Percentiles rank a stretch among this genome's conserved stretches.
phyloP scores from a whole-genome alignment of 2,329 filamentous ascomycete genomes.

The Pyricularia sp. region DNA sequence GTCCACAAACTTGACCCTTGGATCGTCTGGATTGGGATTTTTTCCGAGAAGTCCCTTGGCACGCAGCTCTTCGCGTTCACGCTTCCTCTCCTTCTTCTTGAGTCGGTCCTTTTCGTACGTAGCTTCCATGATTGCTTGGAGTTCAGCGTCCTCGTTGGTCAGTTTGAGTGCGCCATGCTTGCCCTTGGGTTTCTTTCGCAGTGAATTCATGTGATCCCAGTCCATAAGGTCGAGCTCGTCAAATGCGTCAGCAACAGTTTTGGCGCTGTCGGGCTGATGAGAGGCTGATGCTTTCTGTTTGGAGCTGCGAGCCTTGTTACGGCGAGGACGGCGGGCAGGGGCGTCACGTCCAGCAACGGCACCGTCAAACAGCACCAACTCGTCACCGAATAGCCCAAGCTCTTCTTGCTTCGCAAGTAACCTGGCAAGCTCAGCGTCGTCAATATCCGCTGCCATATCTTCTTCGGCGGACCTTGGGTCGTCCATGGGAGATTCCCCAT shows the following conservation, averaged over 20 bases:
- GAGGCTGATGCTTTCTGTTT: neutral
- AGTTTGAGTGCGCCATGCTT: conserved; percentile 36
- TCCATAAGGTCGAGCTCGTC: conserved; percentile 79
- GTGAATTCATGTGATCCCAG: conserved; percentile 56
- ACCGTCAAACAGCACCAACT: conserved; percentile 43
- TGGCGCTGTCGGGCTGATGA: conserved; percentile 17
- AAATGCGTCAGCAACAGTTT: conserved; percentile 32
- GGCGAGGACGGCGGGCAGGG: conserved; percentile 13
- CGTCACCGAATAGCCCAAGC: conserved; percentile 45
- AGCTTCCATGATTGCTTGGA: conserved; percentile 44
- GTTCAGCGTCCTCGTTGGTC: conserved; percentile 52
- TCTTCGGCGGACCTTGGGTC: conserved; percentile 20
- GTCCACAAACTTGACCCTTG: conserved; percentile 57
- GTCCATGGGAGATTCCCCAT: conserved; percentile 1
- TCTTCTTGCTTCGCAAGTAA: conserved; percentile 49
- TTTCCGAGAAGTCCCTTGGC: conserved; percentile 52
- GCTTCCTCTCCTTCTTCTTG: conserved; percentile 59
- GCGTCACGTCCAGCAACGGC: conserved; percentile 11
- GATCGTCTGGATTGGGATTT: conserved; percentile 38
- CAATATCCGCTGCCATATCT: conserved; percentile 29
- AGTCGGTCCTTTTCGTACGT: conserved; percentile 55
- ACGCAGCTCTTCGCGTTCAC: conserved; percentile 55
- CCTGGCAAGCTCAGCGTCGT: conserved; percentile 50
- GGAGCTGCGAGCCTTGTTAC: neutral
- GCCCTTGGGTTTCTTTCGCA: conserved; percentile 48